Conservation (phyloP, 208 protist species). For the Tritrichomonas foetus region DNA sequence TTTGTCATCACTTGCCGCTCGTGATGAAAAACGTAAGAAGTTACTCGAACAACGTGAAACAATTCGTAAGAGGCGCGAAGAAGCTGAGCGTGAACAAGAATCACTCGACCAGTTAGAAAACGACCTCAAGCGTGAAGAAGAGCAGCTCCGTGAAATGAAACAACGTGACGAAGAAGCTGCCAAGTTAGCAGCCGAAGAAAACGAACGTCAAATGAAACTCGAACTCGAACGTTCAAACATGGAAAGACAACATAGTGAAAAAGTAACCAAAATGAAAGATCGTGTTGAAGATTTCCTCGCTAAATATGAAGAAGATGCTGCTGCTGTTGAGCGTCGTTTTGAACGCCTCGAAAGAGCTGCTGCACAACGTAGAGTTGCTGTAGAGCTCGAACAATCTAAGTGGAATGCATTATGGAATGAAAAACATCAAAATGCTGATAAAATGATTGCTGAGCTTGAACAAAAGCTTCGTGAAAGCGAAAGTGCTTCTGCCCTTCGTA, state of each 20-base stretch:
- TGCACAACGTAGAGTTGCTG: neutral
- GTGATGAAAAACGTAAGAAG: constrained; percentile 15
- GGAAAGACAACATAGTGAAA: neutral
- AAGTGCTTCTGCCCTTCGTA: neutral
- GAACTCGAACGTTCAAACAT: neutral
- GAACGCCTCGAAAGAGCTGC: constrained; percentile 18
- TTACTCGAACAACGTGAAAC: neutral
- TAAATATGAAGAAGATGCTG: neutral
- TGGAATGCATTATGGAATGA: neutral
- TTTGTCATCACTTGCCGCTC: neutral
- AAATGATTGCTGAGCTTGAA: constrained; percentile 16
- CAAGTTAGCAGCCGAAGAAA: neutral
- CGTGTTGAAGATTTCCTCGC: neutral
- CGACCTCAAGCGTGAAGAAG: constrained; percentile 3
- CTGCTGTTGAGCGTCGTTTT: neutral
- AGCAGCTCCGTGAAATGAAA: neutral
- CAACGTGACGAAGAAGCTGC: constrained; percentile 5
- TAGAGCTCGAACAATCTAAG: neutral
- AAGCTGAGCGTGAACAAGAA: neutral
- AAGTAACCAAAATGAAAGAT: neutral
- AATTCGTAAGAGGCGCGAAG: neutral
- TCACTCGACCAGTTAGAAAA: neutral
- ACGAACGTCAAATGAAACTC: neutral
- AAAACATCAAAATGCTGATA: constrained; percentile 9
- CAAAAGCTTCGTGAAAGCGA: neutral